A percentile compares a stretch with the other conserved stretches of the same genome.
Conservation (phyloP, 208 protist genomes). For the Acanthamoeba triangularis region DNA sequence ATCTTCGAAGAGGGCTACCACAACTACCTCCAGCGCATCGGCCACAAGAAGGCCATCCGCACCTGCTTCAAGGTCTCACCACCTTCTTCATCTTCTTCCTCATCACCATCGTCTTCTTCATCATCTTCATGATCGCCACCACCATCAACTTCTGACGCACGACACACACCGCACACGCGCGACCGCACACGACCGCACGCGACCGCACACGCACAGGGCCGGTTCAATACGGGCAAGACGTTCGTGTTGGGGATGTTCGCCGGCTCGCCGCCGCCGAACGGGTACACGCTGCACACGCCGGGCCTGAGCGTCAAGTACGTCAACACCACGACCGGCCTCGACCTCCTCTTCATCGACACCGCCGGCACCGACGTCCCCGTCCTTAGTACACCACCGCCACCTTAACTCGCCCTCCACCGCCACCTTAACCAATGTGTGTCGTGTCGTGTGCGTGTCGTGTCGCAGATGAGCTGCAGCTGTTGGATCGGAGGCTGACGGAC, state of each 20-base stretch:
- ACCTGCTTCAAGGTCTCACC: background rate
- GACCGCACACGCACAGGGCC: background rate
- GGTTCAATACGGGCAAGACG: constrained; percentile 10
- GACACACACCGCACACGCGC: background rate
- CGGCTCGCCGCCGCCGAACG: background rate
- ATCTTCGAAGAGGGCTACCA: constrained; percentile 5
- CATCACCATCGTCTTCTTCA: too few relatives aligned
- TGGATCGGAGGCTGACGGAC: background rate
- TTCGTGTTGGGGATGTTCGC: background rate
- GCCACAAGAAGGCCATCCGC: background rate
- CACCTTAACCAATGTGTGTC: too few relatives aligned
- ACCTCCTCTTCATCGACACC: constrained; percentile 16
- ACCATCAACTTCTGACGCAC: background rate
- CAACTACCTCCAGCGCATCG: background rate
- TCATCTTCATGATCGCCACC: background rate
- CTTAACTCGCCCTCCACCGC: background rate
- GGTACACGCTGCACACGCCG: background rate
- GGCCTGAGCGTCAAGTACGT: background rate
- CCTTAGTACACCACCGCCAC: background rate
- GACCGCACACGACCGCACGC: background rate
- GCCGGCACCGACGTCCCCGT: constrained; percentile 2
- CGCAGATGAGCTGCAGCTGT: background rate
- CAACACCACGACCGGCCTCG: background rate
- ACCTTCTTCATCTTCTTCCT: too few relatives aligned
- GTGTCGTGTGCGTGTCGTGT: background rate